Evolutionary conservation across 2,329 filamentous ascomycete genomes (phyloP).

Genomic region (Eutypa lata): DNA sequence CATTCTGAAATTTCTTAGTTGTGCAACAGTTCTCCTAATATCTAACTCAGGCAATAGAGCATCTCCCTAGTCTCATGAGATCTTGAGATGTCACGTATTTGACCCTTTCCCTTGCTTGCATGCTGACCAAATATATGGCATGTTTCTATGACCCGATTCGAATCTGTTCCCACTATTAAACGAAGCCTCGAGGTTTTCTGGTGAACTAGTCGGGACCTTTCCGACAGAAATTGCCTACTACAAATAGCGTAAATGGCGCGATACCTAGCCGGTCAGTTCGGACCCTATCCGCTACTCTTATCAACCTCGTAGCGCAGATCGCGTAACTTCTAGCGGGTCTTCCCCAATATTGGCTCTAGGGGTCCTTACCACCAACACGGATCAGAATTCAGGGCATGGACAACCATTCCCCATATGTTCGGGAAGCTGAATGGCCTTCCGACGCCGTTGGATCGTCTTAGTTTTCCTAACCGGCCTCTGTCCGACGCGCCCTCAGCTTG

Average conservation of each 20-base stretch:
- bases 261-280: not conserved
- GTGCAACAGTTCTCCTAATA: not conserved
- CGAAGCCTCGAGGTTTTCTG: too few relatives aligned
- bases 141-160: not conserved
- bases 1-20: constrained; percentile 19
- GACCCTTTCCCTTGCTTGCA: too few relatives aligned
- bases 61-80: too few relatives aligned
- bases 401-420: not conserved
- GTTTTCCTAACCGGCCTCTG: not conserved
- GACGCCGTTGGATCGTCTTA: too few relatives aligned
- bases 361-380: not conserved
- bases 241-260: not conserved
- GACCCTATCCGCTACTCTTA: not conserved
- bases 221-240: not conserved
- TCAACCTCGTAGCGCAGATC: not conserved
- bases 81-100: too few relatives aligned
- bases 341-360: not conserved
- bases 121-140: not conserved
- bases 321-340: not conserved
- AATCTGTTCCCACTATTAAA: too few relatives aligned
- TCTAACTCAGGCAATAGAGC: too few relatives aligned
- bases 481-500: not conserved
- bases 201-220: not conserved
- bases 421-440: not conserved
- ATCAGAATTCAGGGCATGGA: not conserved